Base-by-base conservation (phyloP, 164 flowering plant genomes). In the Aristolochia contorta region DNA sequence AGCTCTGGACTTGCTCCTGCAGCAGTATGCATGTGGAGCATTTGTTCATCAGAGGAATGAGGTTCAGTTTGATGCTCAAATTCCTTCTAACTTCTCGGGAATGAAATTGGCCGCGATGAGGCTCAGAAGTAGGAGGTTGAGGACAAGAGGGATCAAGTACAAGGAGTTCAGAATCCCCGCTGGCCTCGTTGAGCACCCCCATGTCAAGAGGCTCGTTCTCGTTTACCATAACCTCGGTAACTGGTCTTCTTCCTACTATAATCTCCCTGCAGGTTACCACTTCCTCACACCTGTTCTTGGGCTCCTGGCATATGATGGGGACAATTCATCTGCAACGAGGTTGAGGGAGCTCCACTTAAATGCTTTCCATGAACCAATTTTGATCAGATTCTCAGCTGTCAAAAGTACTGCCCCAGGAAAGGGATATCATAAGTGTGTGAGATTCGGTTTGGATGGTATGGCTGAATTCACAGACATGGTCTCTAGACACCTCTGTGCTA, bases 141-240 rank as follows among this genome's bases (percentile, higher is more conserved):
- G 75, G 49, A 72, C 32, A 1, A 65, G 66, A 62, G 96, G 94
- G 24, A 72, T 81, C 25, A 0, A 8, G 2, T 63, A 25, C 30
- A 84, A 78, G 71, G 89, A 88, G 65, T 86, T 91, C 64, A 27
- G 59, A 47, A 82, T 91, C 15, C 93, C 93, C 1, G 12, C 4
- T 0, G 93, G 91, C 16, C 84, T 88, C 9, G 18, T 67, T 6
- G 91, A 21, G 71, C 49, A 51, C 32, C 96, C 96, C 7, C 88
- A 84, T 70, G 93, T 84, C 6, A 66, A 83, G 78, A 83, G 96
- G 77, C 82, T 91, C 21, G 85, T 79, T 62, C 61, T 91, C 55
- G 96, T 91, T 16, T 90, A 85, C 63, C 97, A 87, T 16, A 86
- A 84, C 48, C 57, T 87, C 67, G 91, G 84, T 8, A 84, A 83